These are phyloP conservation scores for Pseudovirgaria hyperparasitica DNA, from an alignment of 2,329 filamentous ascomycete species.

Conservation along the genomic window DNA sequence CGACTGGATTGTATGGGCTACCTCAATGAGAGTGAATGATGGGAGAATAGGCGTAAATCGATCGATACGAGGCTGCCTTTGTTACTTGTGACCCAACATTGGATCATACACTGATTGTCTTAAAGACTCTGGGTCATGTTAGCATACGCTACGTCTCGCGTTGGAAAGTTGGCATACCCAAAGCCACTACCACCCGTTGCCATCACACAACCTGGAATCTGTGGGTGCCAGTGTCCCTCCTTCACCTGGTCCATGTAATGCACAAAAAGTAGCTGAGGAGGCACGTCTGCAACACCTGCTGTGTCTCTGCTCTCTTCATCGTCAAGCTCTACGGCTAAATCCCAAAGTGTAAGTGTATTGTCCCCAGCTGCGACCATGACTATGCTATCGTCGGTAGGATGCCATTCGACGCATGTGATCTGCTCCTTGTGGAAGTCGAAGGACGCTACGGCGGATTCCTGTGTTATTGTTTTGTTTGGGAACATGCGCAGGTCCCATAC, in stretches of 20 bases:
- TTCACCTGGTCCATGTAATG: constrained; percentile 93
- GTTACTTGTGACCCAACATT: no score
- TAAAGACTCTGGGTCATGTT: constrained; percentile 22
- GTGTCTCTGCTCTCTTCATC: constrained; percentile 92
- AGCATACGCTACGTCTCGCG: constrained; percentile 3
- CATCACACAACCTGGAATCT: constrained; percentile 81
- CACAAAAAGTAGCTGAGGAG: constrained; percentile 88
- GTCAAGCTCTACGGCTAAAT: constrained; percentile 89
- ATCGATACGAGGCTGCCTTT: no score
- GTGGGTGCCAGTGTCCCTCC: constrained; percentile 94
- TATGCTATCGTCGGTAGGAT: constrained; percentile 92
- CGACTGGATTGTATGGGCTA: no score
- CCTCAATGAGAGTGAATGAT: no score
- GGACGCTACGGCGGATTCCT: constrained; percentile 73
- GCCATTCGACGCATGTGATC: constrained; percentile 93
- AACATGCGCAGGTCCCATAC: constrained; percentile 80
- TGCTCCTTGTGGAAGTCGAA: constrained; percentile 96
- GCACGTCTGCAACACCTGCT: constrained; percentile 76
- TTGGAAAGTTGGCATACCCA: constrained; percentile 32
- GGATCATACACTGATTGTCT: constrained; percentile 29
- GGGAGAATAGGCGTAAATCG: no score
- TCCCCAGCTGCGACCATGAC: constrained; percentile 85
- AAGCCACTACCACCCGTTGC: constrained; percentile 83
- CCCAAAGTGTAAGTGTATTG: constrained; percentile 91
- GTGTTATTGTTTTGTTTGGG: constrained; percentile 33